Conservation (phyloP, 1,284 basidiomycete genomes). For the Irpex rosettiformis region DNA sequence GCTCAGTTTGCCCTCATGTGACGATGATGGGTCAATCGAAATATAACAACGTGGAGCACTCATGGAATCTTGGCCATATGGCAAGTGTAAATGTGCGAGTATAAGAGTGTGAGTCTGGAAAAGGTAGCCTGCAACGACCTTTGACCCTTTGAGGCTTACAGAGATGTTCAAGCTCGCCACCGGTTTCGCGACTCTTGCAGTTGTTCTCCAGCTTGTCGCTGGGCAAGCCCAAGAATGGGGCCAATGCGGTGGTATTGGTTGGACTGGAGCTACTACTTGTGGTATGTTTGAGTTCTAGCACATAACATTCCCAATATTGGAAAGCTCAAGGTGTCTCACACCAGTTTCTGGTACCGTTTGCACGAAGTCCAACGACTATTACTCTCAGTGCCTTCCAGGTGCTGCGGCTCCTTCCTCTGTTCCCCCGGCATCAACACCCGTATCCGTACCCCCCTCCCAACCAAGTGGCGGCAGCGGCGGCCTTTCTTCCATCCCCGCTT, state of each 20-base stretch:
- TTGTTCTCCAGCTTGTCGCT: not conserved
- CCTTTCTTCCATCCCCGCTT: conserved; percentile 5
- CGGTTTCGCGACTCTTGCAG: not conserved
- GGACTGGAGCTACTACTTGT: conserved; percentile 7
- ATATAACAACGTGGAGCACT: not conserved
- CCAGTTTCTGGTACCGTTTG: conserved; percentile 4
- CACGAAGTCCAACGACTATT: conserved; percentile 4
- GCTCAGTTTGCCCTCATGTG: conserved; percentile 2
- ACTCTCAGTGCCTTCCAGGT: conserved; percentile 8
- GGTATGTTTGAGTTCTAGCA: not conserved
- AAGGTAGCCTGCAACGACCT: not conserved
- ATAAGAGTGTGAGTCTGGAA: not conserved
- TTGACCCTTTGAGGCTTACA: not conserved
- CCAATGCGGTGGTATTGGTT: conserved; percentile 9
- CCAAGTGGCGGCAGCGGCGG: not conserved
- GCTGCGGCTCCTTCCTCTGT: not conserved
- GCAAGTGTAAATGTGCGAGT: not conserved
- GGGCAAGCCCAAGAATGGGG: not conserved
- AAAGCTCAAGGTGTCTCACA: no score
- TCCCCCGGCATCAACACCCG: conserved; percentile 2
- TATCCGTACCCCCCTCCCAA: not conserved
- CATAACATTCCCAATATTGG: not conserved
- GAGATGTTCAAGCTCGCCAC: conserved; percentile 6
- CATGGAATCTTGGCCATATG: not conserved
- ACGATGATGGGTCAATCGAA: not conserved